Percentiles rank a stretch among this genome's conserved stretches.
phyloP scores from a whole-genome alignment of 148 eudicot species.

The Nepenthes gracilis region DNA sequence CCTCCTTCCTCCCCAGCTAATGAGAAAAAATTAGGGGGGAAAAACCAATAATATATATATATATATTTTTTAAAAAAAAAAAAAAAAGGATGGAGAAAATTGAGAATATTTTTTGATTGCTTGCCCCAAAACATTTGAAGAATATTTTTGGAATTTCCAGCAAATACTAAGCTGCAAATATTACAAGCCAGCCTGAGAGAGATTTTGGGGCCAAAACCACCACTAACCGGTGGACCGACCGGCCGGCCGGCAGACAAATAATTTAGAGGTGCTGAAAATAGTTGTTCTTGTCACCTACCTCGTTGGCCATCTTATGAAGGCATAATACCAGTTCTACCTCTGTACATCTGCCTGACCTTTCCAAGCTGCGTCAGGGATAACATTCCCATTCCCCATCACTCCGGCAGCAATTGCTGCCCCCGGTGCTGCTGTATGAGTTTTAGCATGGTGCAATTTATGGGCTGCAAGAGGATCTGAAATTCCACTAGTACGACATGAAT shows the following conservation, averaged over 20 bases:
- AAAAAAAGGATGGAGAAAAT: no score
- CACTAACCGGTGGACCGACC: no score
- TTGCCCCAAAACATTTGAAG: not conserved
- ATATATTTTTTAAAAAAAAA: no score
- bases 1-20: no score
- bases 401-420: not conserved
- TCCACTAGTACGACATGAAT: constrained; percentile 23
- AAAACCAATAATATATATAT: no score
- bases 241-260: constrained; percentile 29
- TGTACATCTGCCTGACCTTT: constrained; percentile 49
- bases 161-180: constrained; percentile 51
- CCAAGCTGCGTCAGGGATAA: constrained; percentile 43
- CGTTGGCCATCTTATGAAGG: not conserved
- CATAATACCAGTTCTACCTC: constrained; percentile 19
- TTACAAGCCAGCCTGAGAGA: constrained; percentile 18
- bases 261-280: constrained; percentile 24
- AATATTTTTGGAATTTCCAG: constrained; percentile 16
- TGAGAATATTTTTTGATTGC: no score
- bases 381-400: constrained; percentile 8
- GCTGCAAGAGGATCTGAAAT: constrained; percentile 90
- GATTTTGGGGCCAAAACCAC: constrained; percentile 18
- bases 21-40: no score
- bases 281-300: not conserved
- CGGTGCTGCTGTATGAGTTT: constrained; percentile 21
- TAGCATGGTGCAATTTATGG: constrained; percentile 55